phyloP scores from a whole-genome alignment of 352 stramenopile species.

The Phytophthora fragariaefolia region DNA sequence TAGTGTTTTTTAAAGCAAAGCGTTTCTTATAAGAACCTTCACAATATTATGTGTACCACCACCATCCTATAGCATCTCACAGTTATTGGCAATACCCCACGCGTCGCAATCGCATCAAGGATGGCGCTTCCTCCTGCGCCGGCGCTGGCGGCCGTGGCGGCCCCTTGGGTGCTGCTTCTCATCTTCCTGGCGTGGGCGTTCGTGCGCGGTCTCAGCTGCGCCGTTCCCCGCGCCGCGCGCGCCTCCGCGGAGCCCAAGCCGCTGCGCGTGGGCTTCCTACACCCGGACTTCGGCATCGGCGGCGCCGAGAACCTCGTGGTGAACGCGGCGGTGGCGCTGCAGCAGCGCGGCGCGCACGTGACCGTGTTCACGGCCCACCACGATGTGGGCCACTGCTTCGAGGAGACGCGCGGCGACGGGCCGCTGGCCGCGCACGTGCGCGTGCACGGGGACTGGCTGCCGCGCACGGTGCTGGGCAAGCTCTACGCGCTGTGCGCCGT shows the following conservation, averaged over 20 bases:
- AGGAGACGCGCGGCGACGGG: slow-evolving; percentile 89
- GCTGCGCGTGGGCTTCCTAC: slow-evolving; percentile 94
- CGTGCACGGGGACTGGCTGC: slow-evolving; percentile 95
- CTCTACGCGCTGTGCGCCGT: slow-evolving; percentile 94
- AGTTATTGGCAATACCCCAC: slow-evolving; percentile 7
- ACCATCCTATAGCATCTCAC: slow-evolving; percentile 13
- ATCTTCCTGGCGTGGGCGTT: slow-evolving; percentile 37
- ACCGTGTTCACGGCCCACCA: slow-evolving; percentile 97
- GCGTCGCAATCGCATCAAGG: slow-evolving; percentile 13
- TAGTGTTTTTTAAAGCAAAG: too few relatives aligned
- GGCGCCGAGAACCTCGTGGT: slow-evolving; percentile 96
- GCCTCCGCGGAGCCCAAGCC: slow-evolving; percentile 12
- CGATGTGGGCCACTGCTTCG: slow-evolving; percentile 95
- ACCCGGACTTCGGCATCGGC: slow-evolving; percentile 98
- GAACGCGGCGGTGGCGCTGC: slow-evolving; percentile 89
- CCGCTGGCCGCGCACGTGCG: slow-evolving; percentile 79
- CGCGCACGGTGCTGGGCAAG: slow-evolving; percentile 85
- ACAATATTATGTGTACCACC: too few relatives aligned
- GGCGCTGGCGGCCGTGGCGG: slow-evolving; percentile 20
- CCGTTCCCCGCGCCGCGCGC: slow-evolving; percentile 23
- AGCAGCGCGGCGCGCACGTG: slow-evolving; percentile 84
- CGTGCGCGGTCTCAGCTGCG: slow-evolving; percentile 34
- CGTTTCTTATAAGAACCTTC: too few relatives aligned
- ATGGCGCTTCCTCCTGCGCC: slow-evolving; percentile 21
- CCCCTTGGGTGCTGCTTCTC: slow-evolving; percentile 27